Conservation (phyloP, 1,139 yeast species). For the Kodamaea plutei region DNA sequence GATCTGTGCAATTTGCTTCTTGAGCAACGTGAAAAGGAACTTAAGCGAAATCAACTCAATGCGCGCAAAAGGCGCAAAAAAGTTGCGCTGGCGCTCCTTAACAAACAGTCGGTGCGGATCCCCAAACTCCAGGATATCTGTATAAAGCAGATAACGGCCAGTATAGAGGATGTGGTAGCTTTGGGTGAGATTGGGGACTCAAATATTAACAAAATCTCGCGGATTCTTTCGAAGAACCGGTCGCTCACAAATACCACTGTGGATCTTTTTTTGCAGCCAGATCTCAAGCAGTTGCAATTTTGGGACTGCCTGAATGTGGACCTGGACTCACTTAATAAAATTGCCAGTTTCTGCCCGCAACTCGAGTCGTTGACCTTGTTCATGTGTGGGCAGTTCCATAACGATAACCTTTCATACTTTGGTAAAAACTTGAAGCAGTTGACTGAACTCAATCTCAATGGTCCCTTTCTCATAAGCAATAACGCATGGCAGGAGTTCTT, state of each 20-base stretch:
- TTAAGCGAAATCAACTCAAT: constrained; percentile 49
- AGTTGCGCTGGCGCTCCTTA: constrained; percentile 79
- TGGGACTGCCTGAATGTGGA: constrained; percentile 91
- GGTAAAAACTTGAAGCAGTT: constrained; percentile 55
- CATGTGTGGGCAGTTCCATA: constrained; percentile 92
- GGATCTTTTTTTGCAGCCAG: constrained; percentile 64
- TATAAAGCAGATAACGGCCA: constrained; percentile 62
- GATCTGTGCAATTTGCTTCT: constrained; percentile 54
- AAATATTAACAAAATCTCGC: constrained; percentile 59
- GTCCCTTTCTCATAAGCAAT: constrained; percentile 81
- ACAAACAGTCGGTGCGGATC: constrained; percentile 57
- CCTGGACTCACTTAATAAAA: constrained; percentile 58
- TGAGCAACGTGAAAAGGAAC: constrained; percentile 39
- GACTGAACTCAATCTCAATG: constrained; percentile 60
- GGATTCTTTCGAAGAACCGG: constrained; percentile 76
- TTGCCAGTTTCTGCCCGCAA: constrained; percentile 79
- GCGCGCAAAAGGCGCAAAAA: constrained; percentile 73
- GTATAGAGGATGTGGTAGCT: constrained; percentile 73
- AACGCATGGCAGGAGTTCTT: constrained; percentile 74
- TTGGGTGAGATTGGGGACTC: constrained; percentile 73
- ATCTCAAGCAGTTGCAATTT: constrained; percentile 55
- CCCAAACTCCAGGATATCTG: constrained; percentile 81
- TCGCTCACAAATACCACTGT: constrained; percentile 70
- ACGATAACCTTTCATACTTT: constrained; percentile 65
- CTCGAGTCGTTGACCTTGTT: constrained; percentile 61